phyloP scores from a whole-genome alignment of 225 moss, liverwort and hornwort species.

The Sphagnum tenellum region DNA sequence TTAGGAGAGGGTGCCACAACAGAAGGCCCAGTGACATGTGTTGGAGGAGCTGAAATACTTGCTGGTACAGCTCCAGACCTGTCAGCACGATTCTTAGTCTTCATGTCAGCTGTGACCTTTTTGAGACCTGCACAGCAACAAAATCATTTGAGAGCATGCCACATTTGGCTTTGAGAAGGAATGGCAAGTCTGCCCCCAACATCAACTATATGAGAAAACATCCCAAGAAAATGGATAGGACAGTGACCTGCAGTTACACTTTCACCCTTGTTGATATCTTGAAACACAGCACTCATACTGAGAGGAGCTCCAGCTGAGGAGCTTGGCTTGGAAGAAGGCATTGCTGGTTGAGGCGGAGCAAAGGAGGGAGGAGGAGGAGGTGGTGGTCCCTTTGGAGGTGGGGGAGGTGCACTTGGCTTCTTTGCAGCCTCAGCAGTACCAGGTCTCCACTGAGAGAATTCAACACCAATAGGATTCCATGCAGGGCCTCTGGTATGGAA shows the following conservation, averaged over 20 bases:
- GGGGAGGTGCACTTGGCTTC: conserved; percentile 26
- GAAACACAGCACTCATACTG: conserved; percentile 82
- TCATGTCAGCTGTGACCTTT: conserved; percentile 94
- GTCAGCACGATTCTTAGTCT: conserved; percentile 84
- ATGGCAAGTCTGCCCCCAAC: no score
- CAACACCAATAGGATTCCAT: conserved; percentile 74
- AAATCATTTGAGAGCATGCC: no score
- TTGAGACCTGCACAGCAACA: conserved; percentile 47
- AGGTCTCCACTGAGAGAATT: conserved; percentile 56
- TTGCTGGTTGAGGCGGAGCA: conserved; percentile 37
- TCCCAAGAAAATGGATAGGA: not conserved
- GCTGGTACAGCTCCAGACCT: conserved; percentile 82
- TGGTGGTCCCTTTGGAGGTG: conserved; percentile 30
- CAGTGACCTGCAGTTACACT: conserved; percentile 59
- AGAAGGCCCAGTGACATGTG: conserved; percentile 18
- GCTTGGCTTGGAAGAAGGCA: conserved; percentile 44
- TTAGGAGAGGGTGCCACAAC: conserved; percentile 32
- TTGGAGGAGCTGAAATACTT: conserved; percentile 27
- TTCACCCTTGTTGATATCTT: conserved; percentile 86
- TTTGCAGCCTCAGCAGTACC: conserved; percentile 33
- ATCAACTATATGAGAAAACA: no score
- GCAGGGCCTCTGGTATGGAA: conserved; percentile 81
- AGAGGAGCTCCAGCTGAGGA: conserved; percentile 41
- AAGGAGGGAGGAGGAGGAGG: conserved; percentile 52
- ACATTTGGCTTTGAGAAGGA: no score